Evolutionary conservation across 2,329 filamentous ascomycete genomes (phyloP), one percentile per base, ranked within the genome.

Genomic region (Aspergillus ruber): DNA sequence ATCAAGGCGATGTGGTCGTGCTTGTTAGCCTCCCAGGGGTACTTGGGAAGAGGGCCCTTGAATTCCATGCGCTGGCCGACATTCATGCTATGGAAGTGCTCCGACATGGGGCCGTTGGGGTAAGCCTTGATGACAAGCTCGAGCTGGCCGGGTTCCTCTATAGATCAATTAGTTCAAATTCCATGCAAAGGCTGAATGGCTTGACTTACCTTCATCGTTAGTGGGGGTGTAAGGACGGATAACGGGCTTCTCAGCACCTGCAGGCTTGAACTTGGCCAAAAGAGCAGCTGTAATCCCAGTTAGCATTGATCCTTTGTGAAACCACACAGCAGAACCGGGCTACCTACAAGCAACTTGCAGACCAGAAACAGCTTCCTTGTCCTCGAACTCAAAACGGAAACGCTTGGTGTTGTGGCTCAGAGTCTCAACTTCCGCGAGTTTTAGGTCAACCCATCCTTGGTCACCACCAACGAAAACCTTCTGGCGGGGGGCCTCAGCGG

Each of bases 391-490:
- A 73, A 98, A 97, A 60, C 87, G 84, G 66, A 97, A 78, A 61
- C 81, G 84, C 83, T 97, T 97, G 61, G 90, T 94, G 78, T 97
- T 97, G 79, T 90, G 86, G 77, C 89, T 96, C 74, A 96, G 72
- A 41, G 77, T 73, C 73, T 95, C 86, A 43, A 90, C 80, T 47
- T 85, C 82, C 48, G 88, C 81, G 48, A 97, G 78, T 73, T 86
- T 84, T 58, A 97, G 79, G 53, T 83, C 83, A 54, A 96, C 69
- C 73, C 90, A 97, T 57, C 89, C 90, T 72, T 96, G 90, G 52
- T 95, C 88, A 56, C 88, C 89, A 56, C 91, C 90, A 29, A 80
- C 86, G 69, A 97, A 85, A 49, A 78, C 74, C 65, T 76, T 77
- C 18, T 66, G 56, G 48, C 65, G 71, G 36, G 56, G 59, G 46